Evolutionary conservation across 139 green algal species (phyloP), one percentile per base, ranked within the genome.

Genomic region (Deuterostichococcus epilithicus): DNA sequence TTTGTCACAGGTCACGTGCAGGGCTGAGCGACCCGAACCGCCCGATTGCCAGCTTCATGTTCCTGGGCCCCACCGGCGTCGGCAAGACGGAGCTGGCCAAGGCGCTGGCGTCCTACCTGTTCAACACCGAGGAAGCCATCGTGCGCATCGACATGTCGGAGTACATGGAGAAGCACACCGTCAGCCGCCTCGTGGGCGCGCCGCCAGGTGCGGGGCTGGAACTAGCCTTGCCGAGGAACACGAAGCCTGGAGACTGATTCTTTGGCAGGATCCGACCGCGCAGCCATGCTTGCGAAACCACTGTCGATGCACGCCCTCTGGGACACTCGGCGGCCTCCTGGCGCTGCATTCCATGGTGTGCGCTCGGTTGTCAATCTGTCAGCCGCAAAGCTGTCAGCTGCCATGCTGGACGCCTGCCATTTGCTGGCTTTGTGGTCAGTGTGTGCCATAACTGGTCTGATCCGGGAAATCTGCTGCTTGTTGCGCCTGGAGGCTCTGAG

Each of bases 61-160:
- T 99, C 85, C 87, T 99, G 94, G 95, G 3, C 1, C 96, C 96
- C 42, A 99, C 96, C 0, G 95, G 96, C 32, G 96, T 99, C 25
- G 96, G 96, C 75, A 99, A 99, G 88, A 99, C 96, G 1, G 96
- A 99, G 93, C 92, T 99, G 69, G 91, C 90, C 58, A 97, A 97
- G 85, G 90, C 91, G 22, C 84, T 99, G 33, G 93, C 96, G 2
- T 85, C 91, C 75, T 92, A 91, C 77, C 82, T 97, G 74, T 97
- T 97, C 86, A 91, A 97, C 86, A 94, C 84, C 37, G 92, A 93
- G 72, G 90, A 96, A 45, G 84, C 90, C 32, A 89, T 98, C 75
- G 80, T 92, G 26, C 34, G 60, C 30, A 88, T 99, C 39, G 96
- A 99, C 90, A 99, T 99, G 96, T 92, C 82, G 69, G 96, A 99